Evolutionary conservation across 2,329 filamentous ascomycete species (phyloP), one percentile per base, ranked within the genome.

Genomic region (Fusarium dimerum): DNA sequence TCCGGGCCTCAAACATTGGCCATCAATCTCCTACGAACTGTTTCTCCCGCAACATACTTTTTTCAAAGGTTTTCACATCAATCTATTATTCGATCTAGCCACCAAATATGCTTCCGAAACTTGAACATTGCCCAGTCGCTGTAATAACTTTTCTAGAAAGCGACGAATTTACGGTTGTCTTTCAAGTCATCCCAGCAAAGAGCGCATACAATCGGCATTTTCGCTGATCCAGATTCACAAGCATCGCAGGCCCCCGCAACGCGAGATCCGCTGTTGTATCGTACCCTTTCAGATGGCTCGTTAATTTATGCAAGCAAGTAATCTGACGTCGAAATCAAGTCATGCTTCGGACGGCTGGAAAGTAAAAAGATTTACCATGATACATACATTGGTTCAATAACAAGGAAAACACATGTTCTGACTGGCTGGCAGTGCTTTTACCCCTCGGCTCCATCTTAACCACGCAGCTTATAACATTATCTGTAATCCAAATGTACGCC

Each of bases 291-390:
- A 26, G 20, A 26, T 26, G 20, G 7, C 20, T 26, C 7, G 20
- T 26, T 26, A 4, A 7, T 5, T 26, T 26, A 26, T 26, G 20
- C 20, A 26, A 26, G 7, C 13, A 36, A 15, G 32, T 9, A 36
- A 44, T 38, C 18, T 64, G 62, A 64, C 62, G 62, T 63, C 51
- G 48, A 26, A 17, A 63, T 58, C 62, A 61, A 61, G 57, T 64
- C 61, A 64, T 57, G 7, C 10, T 15, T 15, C 10, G 32, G 32
- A 15, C 32, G 13, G 13, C 32, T 12, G 32, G 32, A 36, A 36
- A 36, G 32, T 11, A 36, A 36, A 36, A 15, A 36, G 3, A 26
- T 26, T 26, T 7, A 5, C 20, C 20, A 26, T 26, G 10, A 36
- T 36, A 36, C 32, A 36, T 6, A 11, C 12, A 32, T 12, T 32